Conservation (phyloP, 441 rosid genomes). For the Euphorbia celastroides region DNA sequence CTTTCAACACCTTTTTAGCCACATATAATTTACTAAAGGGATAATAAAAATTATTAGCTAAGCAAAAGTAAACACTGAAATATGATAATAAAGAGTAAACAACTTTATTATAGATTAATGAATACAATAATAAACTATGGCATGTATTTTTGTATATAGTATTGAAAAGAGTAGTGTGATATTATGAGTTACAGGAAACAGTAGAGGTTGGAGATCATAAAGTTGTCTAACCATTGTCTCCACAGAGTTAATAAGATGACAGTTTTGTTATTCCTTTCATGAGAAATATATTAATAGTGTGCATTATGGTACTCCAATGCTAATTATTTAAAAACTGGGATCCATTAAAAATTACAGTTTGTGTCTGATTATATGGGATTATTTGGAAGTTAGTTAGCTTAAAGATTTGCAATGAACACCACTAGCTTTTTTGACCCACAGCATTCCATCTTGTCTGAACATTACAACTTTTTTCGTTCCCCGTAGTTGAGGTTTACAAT, state of each 20-base stretch:
- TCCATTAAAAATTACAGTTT: not conserved
- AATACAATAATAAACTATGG: not conserved
- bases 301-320: not conserved
- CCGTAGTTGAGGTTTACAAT: no score
- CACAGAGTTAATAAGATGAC: constrained; percentile 22
- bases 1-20: not conserved
- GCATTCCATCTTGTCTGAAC: no score
- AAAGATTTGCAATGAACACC: constrained; percentile 5
- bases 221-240: constrained; percentile 34
- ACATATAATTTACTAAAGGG: not conserved
- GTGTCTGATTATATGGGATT: constrained; percentile 2
- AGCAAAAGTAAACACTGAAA: not conserved
- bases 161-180: not conserved
- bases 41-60: not conserved
- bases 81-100: not conserved
- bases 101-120: not conserved
- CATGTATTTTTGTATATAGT: not conserved
- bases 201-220: constrained; percentile 21
- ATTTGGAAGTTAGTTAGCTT: not conserved
- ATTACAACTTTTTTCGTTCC: no score
- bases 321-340: not conserved
- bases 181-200: constrained; percentile 27
- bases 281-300: constrained; percentile 21
- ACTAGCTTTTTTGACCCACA: no score
- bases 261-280: constrained; percentile 21